Base-by-base conservation (phyloP, 73 alveolate genomes). In the Tetrahymena borealis region DNA sequence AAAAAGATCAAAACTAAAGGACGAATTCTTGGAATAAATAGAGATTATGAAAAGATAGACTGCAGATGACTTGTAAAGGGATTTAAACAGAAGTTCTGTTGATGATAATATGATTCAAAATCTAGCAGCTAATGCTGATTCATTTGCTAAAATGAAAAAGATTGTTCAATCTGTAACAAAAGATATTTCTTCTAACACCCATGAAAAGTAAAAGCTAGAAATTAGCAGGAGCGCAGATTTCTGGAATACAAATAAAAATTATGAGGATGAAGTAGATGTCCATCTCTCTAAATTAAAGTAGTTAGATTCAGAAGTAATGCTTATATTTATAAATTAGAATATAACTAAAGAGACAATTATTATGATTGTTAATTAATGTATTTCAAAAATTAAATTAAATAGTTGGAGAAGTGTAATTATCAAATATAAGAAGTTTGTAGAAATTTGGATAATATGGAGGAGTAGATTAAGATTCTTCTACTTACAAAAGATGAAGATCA, bases 371-470 rank as follows among this genome's bases (percentile, higher is more conserved):
- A n/a, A n/a, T n/a, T n/a, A n/a, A n/a, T n/a, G n/a, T n/a, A n/a
- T n/a, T n/a, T n/a, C n/a, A n/a, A n/a, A n/a, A 40, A 15, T 40
- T 7, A 40, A 15, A 15, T n/a, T 60, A 24, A 60, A 60, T 9
- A 60, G 85, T 77, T 93, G 18, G 95, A 93, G 24, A 93, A 85
- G 32, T 91, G 91, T n/a, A 93, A 93, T 85, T 40, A 38, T 32
- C 90, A 93, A 33, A 93, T 93, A 1, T 42, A 93, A 79, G 95
- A 93, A 18, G 91, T 85, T 2, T 93, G 95, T 38, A 24, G 95
- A 24, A 33, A 93, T 40, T 90, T 93, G n/a, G 95, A 93, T 39
- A 37, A 41, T 12, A 93, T 93, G 37, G 95, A 93, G 40, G 95
- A 93, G 38, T 32, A 42, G 20, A 93, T 93, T 7, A 79, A 90